Evolutionary conservation across 2,329 filamentous ascomycete genomes (phyloP), one percentile per base, ranked within the genome.

Genomic region (Bertia moriformis): DNA sequence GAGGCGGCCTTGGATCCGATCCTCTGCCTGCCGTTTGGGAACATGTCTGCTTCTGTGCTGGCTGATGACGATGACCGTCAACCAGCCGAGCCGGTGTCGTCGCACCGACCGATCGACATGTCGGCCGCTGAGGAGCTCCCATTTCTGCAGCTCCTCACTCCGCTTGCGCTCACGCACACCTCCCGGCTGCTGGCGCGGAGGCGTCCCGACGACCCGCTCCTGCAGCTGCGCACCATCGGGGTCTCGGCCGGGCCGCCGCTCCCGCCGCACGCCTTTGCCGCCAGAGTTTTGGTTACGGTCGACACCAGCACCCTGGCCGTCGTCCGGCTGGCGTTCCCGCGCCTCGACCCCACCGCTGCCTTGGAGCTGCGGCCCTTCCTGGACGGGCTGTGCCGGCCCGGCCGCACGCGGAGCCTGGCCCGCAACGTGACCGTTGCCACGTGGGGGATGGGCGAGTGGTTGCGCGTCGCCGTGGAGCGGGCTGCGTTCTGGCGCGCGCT

Each of bases 391-490:
- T 42, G 59, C 1, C 41, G 48, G 35, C 20, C 35, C 13, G 13
- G 57, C 44, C 53, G 49, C 46, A 58, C 57, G 22, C 63, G 63
- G n/a, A 62, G 62, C 0, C 57, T 72, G 44, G 59, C 62, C 4
- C 62, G 63, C 24, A 80, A 84, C 43, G 54, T 83, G 1, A 67
- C 67, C 15, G 65, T 77, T 4, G 49, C 79, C 0, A 67, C 68
- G 3, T 84, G 78, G 76, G 78, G 76, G 0, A 74, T 84, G 64
- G 67, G 68, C 12, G 74, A 80, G 38, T 84, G 80, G 73, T 66
- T 76, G 43, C 71, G 76, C 2, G 54, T 78, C 1, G 72, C 77
- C 0, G 58, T 67, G 5, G 65, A 68, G 39, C 62, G 80, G 4
- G 79, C 79, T 0, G 60, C 60, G n/a, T 69, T 78, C 40, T 84